Conservation (phyloP, 768 basidiomycete species). For the Auriscalpium microsporum region DNA sequence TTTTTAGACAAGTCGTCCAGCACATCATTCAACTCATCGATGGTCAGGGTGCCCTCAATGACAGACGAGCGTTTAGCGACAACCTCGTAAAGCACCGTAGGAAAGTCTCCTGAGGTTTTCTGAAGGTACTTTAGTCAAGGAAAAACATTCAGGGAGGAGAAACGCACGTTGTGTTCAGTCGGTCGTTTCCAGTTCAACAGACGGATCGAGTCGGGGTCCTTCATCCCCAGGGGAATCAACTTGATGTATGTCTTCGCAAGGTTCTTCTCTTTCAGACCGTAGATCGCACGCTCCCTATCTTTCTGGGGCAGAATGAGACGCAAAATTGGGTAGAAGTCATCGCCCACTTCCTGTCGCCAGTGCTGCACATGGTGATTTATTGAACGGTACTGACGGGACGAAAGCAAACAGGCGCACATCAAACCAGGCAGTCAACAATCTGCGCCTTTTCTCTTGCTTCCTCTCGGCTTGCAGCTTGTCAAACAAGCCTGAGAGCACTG, state of each 20-base stretch:
- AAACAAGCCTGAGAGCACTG: conserved; percentile 62
- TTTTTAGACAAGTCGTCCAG: conserved; percentile 71
- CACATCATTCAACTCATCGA: conserved; percentile 78
- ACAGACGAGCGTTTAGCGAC: conserved; percentile 78
- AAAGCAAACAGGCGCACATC: conserved; percentile 40
- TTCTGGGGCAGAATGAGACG: conserved; percentile 93
- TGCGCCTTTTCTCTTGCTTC: conserved; percentile 66
- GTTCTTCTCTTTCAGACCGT: conserved; percentile 92
- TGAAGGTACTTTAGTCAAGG: conserved; percentile 18
- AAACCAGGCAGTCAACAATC: conserved; percentile 70
- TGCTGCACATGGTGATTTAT: conserved; percentile 36
- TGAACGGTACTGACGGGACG: not conserved
- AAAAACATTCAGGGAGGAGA: not conserved
- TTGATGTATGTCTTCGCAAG: conserved; percentile 90
- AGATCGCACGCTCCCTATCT: conserved; percentile 87
- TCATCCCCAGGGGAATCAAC: conserved; percentile 73
- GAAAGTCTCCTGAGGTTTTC: conserved; percentile 80
- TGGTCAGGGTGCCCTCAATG: conserved; percentile 60
- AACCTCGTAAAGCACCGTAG: conserved; percentile 79
- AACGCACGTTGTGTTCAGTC: conserved; percentile 52
- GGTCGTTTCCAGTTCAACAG: conserved; percentile 89
- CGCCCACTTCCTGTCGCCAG: conserved; percentile 81
- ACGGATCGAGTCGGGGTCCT: conserved; percentile 73
- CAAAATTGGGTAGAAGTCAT: conserved; percentile 84
- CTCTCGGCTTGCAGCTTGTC: conserved; percentile 64